Evolutionary conservation across 352 stramenopile species (phyloP), one percentile per base, ranked within the genome.

Genomic region (Pythium phragmiticola): DNA sequence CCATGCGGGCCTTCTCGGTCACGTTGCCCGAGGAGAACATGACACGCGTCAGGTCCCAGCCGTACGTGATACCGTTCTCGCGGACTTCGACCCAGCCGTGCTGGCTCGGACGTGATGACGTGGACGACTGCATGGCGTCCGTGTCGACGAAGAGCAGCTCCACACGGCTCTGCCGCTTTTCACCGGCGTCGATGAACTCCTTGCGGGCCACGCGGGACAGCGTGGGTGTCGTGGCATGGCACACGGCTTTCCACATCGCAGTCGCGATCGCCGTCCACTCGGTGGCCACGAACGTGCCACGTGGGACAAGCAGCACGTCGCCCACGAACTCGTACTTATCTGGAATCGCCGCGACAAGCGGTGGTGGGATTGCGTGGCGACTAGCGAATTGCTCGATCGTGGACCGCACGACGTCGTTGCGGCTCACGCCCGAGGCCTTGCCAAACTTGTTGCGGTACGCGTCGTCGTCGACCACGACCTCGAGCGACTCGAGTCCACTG

Each of bases 21-120:
- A 98, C 90, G 67, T 99, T 99, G 7, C 96, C 96, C 8, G 90
- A 95, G 47, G 90, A 98, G 72, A 99, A 99, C 96, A 99, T 99
- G 33, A 98, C 94, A 53, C 84, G 78, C 48, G 90, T 97, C 46
- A 98, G 75, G 72, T 99, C 95, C 83, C 97, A 98, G 17, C 86
- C 94, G 72, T 99, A 98, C 34, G 78, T 66, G 65, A 99, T 96
- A 23, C 93, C 90, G 70, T 98, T 97, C 73, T 99, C 96, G 51
- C 83, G 76, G 51, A 96, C 84, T 57, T 95, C 80, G 7, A 96
- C 85, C 88, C 88, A 97, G 9, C 87, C 84, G 1, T 68, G 66
- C 34, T 80, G 46, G 23, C 69, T 76, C 5, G 68, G 73, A 26
- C 79, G 72, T 6, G 74, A 71, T 6, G 70, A 68, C 21, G 34